A percentile compares a stretch with the other conserved stretches of the same genome.
phyloP scores from a whole-genome alignment of 495 filamentous ascomycete species.

The Xylaria longipes region DNA sequence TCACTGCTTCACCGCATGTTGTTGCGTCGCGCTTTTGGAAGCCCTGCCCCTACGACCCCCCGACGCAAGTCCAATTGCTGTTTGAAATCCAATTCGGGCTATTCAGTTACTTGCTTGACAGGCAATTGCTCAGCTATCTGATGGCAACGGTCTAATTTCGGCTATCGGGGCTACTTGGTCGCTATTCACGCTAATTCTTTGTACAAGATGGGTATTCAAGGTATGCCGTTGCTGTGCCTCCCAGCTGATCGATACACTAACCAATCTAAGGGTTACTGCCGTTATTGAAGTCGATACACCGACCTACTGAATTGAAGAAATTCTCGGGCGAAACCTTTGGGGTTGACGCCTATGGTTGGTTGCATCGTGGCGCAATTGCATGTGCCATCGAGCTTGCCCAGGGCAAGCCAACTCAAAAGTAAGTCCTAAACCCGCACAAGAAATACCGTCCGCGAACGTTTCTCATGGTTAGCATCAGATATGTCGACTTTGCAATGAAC shows the following conservation, averaged over 20 bases:
- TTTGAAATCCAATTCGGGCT: neutral
- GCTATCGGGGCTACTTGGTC: neutral
- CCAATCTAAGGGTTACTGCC: constrained; percentile 78
- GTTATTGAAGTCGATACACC: constrained; percentile 94
- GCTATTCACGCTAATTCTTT: constrained; percentile 23
- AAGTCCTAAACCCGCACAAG: constrained; percentile 35
- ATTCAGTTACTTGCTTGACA: neutral
- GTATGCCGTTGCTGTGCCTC: constrained; percentile 42
- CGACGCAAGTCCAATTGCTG: neutral
- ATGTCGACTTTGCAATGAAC: constrained; percentile 89
- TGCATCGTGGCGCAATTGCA: constrained; percentile 89
- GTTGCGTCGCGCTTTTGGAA: constrained; percentile 18
- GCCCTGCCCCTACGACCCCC: neutral
- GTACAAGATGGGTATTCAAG: constrained; percentile 73
- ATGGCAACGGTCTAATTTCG: constrained; percentile 18
- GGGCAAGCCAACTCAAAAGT: constrained; percentile 87
- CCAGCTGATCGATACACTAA: constrained; percentile 29
- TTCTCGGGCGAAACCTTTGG: constrained; percentile 88
- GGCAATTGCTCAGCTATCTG: constrained; percentile 5
- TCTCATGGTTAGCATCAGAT: constrained; percentile 55
- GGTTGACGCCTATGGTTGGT: constrained; percentile 97
- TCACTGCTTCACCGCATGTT: constrained; percentile 21
- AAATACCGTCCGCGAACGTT: constrained; percentile 4
- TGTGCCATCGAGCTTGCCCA: constrained; percentile 92
- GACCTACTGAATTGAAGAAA: constrained; percentile 82